These are phyloP conservation scores for Yamadazyma ubonensis DNA, from an alignment of 805 yeast species.

Conservation along the genomic window DNA sequence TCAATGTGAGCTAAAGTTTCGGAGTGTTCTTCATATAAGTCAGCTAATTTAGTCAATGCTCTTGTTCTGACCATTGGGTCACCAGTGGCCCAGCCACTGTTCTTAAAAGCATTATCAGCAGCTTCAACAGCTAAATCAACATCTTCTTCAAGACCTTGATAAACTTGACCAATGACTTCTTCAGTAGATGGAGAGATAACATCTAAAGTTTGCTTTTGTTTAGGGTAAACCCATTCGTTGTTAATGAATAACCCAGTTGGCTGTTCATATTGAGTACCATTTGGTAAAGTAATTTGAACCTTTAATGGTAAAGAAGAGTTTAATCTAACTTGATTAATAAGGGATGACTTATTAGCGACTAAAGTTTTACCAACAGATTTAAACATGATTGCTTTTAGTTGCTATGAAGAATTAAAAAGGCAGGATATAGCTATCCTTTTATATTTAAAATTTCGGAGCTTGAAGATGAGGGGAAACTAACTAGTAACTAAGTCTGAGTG, in stretches of 20 bases:
- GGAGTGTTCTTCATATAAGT: slow-evolving; percentile 66
- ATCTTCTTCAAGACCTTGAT: slow-evolving; percentile 77
- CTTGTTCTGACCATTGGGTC: slow-evolving; percentile 69
- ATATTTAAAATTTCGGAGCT: slow-evolving; percentile 3
- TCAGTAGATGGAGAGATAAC: slow-evolving; percentile 70
- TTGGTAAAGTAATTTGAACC: slow-evolving; percentile 58
- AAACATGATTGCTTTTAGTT: slow-evolving; percentile 8
- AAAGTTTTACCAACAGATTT: slow-evolving; percentile 7
- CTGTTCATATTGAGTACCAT: slow-evolving; percentile 69
- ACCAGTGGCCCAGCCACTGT: slow-evolving; percentile 61
- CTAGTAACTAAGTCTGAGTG: slow-evolving; percentile 39
- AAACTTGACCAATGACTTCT: slow-evolving; percentile 63
- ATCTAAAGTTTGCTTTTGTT: slow-evolving; percentile 56
- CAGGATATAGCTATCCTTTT: slow-evolving; percentile 6
- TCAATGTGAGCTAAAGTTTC: slow-evolving; percentile 79
- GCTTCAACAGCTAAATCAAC: slow-evolving; percentile 84
- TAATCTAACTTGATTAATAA: slow-evolving; percentile 18
- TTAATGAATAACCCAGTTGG: slow-evolving; percentile 90
- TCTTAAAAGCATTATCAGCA: slow-evolving; percentile 70
- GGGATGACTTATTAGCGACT: slow-evolving; percentile 3
- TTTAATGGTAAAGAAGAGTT: slow-evolving; percentile 38
- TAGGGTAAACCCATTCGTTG: slow-evolving; percentile 70
- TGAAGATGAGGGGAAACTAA: slow-evolving; percentile 48
- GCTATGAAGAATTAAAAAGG: slow-evolving; percentile 1
- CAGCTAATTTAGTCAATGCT: slow-evolving; percentile 70